Evolutionary conservation across 495 filamentous ascomycete species (phyloP).

Genomic region (Penicillium cinerascens): DNA sequence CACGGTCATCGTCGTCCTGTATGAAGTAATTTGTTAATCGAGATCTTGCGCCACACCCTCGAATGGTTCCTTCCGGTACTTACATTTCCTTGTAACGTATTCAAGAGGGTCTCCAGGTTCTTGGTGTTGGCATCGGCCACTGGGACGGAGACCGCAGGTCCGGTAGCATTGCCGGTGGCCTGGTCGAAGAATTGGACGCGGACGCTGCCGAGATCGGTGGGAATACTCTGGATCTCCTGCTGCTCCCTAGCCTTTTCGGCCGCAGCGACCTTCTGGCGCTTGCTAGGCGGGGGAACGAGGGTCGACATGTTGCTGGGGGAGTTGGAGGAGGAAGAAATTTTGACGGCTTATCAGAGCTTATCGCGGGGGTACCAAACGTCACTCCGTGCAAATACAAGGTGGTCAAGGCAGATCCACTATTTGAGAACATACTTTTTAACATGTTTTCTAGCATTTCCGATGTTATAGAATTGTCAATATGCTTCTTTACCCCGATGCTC

Average conservation of each 20-base stretch:
- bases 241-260: conserved; percentile 70
- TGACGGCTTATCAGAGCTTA: conserved; percentile 12
- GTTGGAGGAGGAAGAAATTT: conserved; percentile 23
- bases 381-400: too few relatives aligned
- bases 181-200: conserved; percentile 86
- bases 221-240: conserved; percentile 69
- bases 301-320: conserved; percentile 68
- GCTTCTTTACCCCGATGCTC: too few relatives aligned
- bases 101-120: conserved; percentile 88
- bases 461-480: too few relatives aligned
- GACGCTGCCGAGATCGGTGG: conserved; percentile 70
- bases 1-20: conserved; percentile 70
- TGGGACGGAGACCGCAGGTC: conserved; percentile 72
- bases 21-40: not conserved
- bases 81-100: conserved; percentile 80
- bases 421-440: not conserved
- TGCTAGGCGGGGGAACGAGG: conserved; percentile 81
- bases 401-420: too few relatives aligned
- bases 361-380: not conserved
- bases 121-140: conserved; percentile 82
- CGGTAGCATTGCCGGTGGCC: conserved; percentile 64
- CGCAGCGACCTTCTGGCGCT: conserved; percentile 76
- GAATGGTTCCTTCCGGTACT: conserved; percentile 20
- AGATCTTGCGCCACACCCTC: not conserved
- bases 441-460: too few relatives aligned